These are phyloP conservation scores for Podaxis sp. DNA, from an alignment of 768 basidiomycete species.

Conservation along the genomic window DNA sequence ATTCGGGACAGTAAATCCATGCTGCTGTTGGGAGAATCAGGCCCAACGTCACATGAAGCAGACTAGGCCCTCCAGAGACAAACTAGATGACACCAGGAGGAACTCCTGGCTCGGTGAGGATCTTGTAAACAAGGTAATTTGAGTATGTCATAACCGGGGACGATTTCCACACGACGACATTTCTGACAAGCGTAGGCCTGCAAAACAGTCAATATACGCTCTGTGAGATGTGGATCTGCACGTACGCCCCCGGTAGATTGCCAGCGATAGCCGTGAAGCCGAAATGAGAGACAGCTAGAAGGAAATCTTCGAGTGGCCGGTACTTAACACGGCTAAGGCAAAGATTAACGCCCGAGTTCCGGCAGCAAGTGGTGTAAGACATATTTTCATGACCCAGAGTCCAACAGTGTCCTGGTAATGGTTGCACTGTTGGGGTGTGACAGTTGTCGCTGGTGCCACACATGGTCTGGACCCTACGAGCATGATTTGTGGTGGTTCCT, in stretches of 20 bases:
- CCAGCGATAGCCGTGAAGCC: constrained; percentile 99
- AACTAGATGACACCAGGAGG: constrained; percentile 97
- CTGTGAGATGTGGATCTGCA: constrained; percentile 13
- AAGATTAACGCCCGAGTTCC: neutral
- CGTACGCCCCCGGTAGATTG: constrained; percentile 76
- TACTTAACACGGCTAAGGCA: constrained; percentile 83
- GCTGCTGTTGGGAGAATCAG: too few species aligned
- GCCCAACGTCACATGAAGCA: too few species aligned
- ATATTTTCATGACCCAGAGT: constrained; percentile 88
- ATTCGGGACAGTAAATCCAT: constrained; percentile 32
- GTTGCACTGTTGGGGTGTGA: too few species aligned
- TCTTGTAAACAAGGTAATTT: constrained; percentile 89
- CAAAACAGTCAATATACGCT: constrained; percentile 2
- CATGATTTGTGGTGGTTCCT: too few species aligned
- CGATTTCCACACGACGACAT: constrained; percentile 96
- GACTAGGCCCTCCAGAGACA: constrained; percentile 75
- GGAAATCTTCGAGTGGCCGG: constrained; percentile 95
- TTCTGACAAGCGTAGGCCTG: constrained; percentile 91
- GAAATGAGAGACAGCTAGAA: constrained; percentile 96
- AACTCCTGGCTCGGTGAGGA: constrained; percentile 91
- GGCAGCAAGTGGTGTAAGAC: constrained; percentile 28
- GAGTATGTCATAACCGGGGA: constrained; percentile 94
- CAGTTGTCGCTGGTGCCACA: too few species aligned
- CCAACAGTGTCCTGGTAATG: too few species aligned
- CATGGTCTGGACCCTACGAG: too few species aligned